Base-by-base conservation (phyloP, 768 basidiomycete species). In the Kwoniella bestiolae region DNA sequence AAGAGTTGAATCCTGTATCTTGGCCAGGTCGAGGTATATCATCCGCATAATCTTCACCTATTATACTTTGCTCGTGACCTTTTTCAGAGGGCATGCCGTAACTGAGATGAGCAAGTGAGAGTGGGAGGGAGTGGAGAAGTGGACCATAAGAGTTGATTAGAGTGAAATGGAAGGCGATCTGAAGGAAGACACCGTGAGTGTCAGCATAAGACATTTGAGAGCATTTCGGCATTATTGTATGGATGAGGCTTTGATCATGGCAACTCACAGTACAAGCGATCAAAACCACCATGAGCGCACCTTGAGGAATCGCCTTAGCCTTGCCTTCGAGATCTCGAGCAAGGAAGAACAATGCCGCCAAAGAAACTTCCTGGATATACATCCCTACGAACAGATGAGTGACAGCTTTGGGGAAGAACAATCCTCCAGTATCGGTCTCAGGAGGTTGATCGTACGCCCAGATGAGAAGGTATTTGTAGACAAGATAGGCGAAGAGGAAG, bases 341-440 rank as follows among this genome's bases (percentile, higher is more conserved):
- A 7, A 99, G 85, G 89, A 99, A 97, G 86, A 98, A 96, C 67
- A 97, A 82, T 3, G 90, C 91, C 32, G 86, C 85, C 35, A 96
- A 83, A 78, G 91, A 93, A 53, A 97, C 74, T 78, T 96, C 89
- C 79, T 94, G 87, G 49, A 99, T 85, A 78, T 99, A 99, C 78
- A 98, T 73, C 3, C 95, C 96, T 23, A 94, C 92, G 70, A 98
- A 97, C 31, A 95, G 76, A 75, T 98, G 96, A 53, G 91, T 88
- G 28, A 98, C 87, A 4, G 96, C 95, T 81, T 89, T 91, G 25
- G 94, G 94, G 85, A 93, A 98, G 85, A 96, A 98, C 53, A 91
- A 78, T 0, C 96, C 96, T 38, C 95, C 95, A 0, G 93, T 95
- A 60, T 96, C 94, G 55, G 83, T 83, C 3, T 85, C 81, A 0